A percentile compares a stretch with the other conserved stretches of the same genome.
phyloP scores from a whole-genome alignment of 2,329 filamentous ascomycete genomes.

The Ceratocystis albifundus region DNA sequence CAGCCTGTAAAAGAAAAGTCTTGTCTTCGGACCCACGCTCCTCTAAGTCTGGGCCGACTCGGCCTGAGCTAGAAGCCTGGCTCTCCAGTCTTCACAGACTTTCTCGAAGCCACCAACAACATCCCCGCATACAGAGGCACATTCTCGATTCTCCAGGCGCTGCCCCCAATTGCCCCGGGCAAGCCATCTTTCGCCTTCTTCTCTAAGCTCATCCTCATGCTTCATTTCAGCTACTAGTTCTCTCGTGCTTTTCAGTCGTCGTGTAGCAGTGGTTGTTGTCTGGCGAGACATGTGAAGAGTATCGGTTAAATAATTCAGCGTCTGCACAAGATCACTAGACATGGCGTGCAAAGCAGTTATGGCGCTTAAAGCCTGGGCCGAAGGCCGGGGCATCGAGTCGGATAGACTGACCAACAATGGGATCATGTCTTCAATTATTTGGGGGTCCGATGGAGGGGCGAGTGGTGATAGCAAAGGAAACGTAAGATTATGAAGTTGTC shows the following conservation, averaged over 20 bases:
- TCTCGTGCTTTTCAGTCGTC: slow-evolving; percentile 67
- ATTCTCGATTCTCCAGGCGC: slow-evolving; percentile 63
- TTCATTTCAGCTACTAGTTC: slow-evolving; percentile 79
- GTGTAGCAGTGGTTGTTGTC: slow-evolving; percentile 67
- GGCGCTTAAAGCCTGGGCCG: slow-evolving; percentile 52
- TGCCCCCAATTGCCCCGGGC: slow-evolving; percentile 73
- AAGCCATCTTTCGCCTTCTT: slow-evolving; percentile 74
- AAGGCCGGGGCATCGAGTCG: slow-evolving; percentile 54
- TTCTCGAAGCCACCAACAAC: slow-evolving; percentile 89
- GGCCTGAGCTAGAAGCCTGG: slow-evolving; percentile 57
- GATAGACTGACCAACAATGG: slow-evolving; percentile 55
- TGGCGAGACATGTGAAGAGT: slow-evolving; percentile 90
- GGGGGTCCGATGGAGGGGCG: slow-evolving; percentile 48
- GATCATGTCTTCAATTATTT: slow-evolving; percentile 56
- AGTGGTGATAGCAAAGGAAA: slow-evolving; percentile 61
- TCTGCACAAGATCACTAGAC: slow-evolving; percentile 62
- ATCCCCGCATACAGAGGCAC: slow-evolving; percentile 70
- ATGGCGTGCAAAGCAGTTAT: slow-evolving; percentile 57
- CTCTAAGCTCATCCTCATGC: slow-evolving; percentile 67
- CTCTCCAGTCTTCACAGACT: slow-evolving; percentile 74
- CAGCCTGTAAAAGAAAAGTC: background rate
- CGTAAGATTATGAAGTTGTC: slow-evolving; percentile 60
- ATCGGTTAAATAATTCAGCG: slow-evolving; percentile 77
- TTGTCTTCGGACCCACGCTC: background rate
- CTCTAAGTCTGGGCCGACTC: slow-evolving; percentile 36